A percentile compares a stretch with the other conserved stretches of the same genome.
These are phyloP conservation scores for Neoboletus brunneissimus DNA, from an alignment of 768 basidiomycete genomes.

Conservation along the genomic window DNA sequence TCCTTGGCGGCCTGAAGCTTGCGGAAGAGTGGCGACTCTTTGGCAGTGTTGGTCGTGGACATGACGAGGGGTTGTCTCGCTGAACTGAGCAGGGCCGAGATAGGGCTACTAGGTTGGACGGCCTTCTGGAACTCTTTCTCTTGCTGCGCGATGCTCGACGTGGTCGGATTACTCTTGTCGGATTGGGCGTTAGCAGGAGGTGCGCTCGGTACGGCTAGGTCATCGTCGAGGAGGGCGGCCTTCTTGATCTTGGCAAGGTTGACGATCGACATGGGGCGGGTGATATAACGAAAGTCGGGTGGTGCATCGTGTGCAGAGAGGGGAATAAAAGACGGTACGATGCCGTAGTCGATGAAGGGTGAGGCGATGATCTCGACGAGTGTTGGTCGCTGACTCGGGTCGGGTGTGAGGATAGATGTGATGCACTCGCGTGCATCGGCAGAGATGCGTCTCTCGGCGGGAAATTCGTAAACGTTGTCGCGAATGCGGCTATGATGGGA, in stretches of 20 bases:
- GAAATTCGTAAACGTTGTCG: slow-evolving; percentile 92
- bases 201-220: slow-evolving; percentile 45
- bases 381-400: slow-evolving; percentile 79
- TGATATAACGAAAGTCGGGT: slow-evolving; percentile 75
- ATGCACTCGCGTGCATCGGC: slow-evolving; percentile 74
- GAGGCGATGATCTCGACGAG: slow-evolving; percentile 84
- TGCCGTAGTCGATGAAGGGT: slow-evolving; percentile 77
- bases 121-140: slow-evolving; percentile 98
- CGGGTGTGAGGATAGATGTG: slow-evolving; percentile 77
- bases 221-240: slow-evolving; percentile 61
- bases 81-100: slow-evolving; percentile 85
- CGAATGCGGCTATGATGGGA: slow-evolving; percentile 69
- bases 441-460: slow-evolving; percentile 70
- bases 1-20: slow-evolving; percentile 57
- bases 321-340: slow-evolving; percentile 79
- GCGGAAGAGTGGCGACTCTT: slow-evolving; percentile 38
- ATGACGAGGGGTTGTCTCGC: slow-evolving; percentile 86
- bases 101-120: slow-evolving; percentile 92
- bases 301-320: slow-evolving; percentile 68
- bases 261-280: slow-evolving; percentile 52
- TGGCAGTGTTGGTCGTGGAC: slow-evolving; percentile 44
- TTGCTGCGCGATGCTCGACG: slow-evolving; percentile 71
- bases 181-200: slow-evolving; percentile 17
- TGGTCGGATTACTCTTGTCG: slow-evolving; percentile 40
- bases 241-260: slow-evolving; percentile 73